Evolutionary conservation across 1,139 yeast genomes (phyloP), one percentile per base, ranked within the genome.

Genomic region (Hanseniaspora uvarum): DNA sequence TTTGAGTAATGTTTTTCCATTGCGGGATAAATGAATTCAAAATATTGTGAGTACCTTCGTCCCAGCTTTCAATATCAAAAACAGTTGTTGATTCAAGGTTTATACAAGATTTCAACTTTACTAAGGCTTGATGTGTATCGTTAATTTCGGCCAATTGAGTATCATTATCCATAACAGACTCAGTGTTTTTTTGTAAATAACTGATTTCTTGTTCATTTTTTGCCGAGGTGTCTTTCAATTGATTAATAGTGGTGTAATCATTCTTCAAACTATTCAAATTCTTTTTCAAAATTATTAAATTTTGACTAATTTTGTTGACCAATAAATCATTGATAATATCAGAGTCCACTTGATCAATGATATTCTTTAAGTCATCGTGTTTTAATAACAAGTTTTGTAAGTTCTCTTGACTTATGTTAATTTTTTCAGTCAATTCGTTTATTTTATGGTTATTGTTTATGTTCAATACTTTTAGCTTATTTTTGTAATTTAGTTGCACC

Each of bases 1-100:
- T 50, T 28, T 43, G 41, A 10, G 39, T n/a, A 5, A 50, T 43
- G 23, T 50, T 43, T 30, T 44, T 43, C 53, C 53, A 50, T 19
- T 28, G 21, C 4, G 53, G 53, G 3, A 50, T 11, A 12, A n/a
- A 7, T 8, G n/a, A 26, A n/a, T 30, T 38, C 18, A 46, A 43
- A 8, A 31, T 23, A 2, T n/a, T n/a, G 5, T 39, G 43, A 2
- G 36, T 16, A 4, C 36, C 39, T 36, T 41, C 38, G 1, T 28
- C 3, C 33, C 44, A 46, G 26, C 28, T 19, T 18, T 30, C 26
- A 7, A 30, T 44, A 14, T 43, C 34, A 2, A 39, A 39, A 6
- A 23, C 18, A 4, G 7, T n/a, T 14, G 30, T 44, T 18, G 46
- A 31, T 31, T 44, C 46, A 10, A 44, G 33, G 31, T 31, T 44